Evolutionary conservation across 345 rosid species (phyloP), one percentile per base, ranked within the genome.

Genomic region (Acer yangbiense): DNA sequence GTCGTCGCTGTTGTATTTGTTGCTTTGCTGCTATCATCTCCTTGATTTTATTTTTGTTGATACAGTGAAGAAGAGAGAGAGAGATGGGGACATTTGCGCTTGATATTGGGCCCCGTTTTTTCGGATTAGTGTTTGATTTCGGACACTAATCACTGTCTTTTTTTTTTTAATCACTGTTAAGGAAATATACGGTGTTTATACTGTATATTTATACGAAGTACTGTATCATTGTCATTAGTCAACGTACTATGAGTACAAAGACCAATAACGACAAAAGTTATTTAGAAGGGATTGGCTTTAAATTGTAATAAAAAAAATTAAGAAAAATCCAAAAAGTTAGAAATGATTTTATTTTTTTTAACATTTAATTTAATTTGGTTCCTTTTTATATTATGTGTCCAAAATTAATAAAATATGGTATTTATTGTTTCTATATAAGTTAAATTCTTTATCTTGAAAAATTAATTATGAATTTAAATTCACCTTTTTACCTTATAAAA

Each of bases 61-160:
- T 48, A 69, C 79, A 16, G 65, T 39, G 68, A 61, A 2, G 1
- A 35, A 35, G 39, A 35, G 5, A 35, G 39, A 35, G 39, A 35
- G 39, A 71, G 78, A 65, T 20, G 21, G 43, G 55, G 81, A 67
- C 86, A 74, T 9, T 3, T 6, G 79, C 79, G 70, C 82, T 46
- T 61, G 23, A 65, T 18, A 54, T 67, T 7, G 58, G 83, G 66
- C 67, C 66, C 75, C 75, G 71, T 41, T 9, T n/a, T 9, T 23
- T n/a, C 18, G 39, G 57, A 23, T 69, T 44, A 16, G 9, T 68
- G 52, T 27, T 50, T 13, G 27, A 66, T 66, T 82, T 80, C 23
- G 70, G 78, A 82, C 83, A 77, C 21, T 6, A n/a, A 60, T 6
- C 27, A 60, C 23, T 46, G 21, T 7, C 20, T 58, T n/a, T 57